Evolutionary conservation across 768 basidiomycete species (phyloP), one percentile per base, ranked within the genome.

Genomic region (Hysterangium stoloniferum): DNA sequence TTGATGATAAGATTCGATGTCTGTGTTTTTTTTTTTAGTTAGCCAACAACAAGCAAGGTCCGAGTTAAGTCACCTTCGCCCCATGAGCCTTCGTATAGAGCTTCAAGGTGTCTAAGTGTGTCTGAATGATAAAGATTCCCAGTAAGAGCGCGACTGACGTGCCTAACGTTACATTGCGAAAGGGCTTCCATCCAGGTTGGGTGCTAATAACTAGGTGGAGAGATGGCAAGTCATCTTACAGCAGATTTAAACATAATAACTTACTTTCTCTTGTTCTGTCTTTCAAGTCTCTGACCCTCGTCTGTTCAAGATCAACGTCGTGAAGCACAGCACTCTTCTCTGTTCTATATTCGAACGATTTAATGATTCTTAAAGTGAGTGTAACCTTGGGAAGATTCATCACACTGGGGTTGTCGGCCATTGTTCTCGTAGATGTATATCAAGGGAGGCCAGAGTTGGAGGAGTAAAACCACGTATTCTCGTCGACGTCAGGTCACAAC

Each of bases 1-100:
- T 99, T 99, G 62, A 99, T 97, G 66, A 99, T 97, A 25, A 99
- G 74, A 68, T 99, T 98, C 28, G 87, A 87, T 1, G 94, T 95
- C 95, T 97, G 59, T 31, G 9, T 31, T 34, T 44, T 52, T 32
- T 40, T 45, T 24, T 5, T 50, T 29, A 24, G 33, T 22, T 20
- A 44, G 40, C 37, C 49, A 13, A 42, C 35, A 33, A 15, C 20
- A 32, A n/a, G 48, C 28, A 28, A 24, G 43, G n/a, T n/a, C n/a
- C n/a, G n/a, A n/a, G n/a, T n/a, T 54, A 28, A 49, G 66, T 17
- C 45, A 86, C 95, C 78, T 99, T 99, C 48, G 91, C 77, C 9
- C 94, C 93, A 61, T 98, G 95, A 2, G 95, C 96, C 62, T 82
- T 83, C 4, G 90, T 88, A 64, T 99, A 99, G 15, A 97, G 68